Base-by-base conservation (phyloP, 805 yeast genomes). In the Zygoascus ofunaensis region DNA sequence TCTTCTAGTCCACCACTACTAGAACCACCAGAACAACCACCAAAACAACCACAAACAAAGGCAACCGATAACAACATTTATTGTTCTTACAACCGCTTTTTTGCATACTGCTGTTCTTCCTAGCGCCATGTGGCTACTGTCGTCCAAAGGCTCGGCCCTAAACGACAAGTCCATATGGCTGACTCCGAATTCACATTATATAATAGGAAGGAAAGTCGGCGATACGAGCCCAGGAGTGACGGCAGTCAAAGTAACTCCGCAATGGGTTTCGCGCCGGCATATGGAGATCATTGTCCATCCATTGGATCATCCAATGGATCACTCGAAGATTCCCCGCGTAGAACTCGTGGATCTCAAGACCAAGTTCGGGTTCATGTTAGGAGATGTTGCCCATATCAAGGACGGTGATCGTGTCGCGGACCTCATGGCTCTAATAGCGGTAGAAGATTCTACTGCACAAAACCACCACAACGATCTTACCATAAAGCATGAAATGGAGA, bases 241-340 rank as follows among this genome's bases (percentile, higher is more conserved):
- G 21, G 24, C 23, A 14, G 33, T 43, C 5, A n/a, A 37, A 15
- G 46, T 35, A 7, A 14, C 28, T 10, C 37, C 37, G 3, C 37
- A 54, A 5, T 50, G 59, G 23, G 57, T 60, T 10, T 57, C 62
- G 3, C 45, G 63, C 21, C 41, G 46, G 35, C 64, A 60, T 35
- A 35, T 47, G 2, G 26, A 35, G 10, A 40, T 59, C 34, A 39
- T 41, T 19, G 54, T 58, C 17, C 37, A 18, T 5, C 24, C 37
- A 5, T 40, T 47, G 2, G 20, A 39, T 5, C 44, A 37, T 3
- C 53, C 48, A 20, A n/a, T n/a, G n/a, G 42, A 50, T 2, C 48
- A 53, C 2, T 49, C 55, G 4, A 26, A 42, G 8, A 44, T 46
- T 5, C 47, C 58, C 2, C 34, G 38, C 3, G 19, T 58, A 5